These are phyloP conservation scores for Pugionium cornutum DNA, from an alignment of 345 rosid genomes.

Conservation along the genomic window DNA sequence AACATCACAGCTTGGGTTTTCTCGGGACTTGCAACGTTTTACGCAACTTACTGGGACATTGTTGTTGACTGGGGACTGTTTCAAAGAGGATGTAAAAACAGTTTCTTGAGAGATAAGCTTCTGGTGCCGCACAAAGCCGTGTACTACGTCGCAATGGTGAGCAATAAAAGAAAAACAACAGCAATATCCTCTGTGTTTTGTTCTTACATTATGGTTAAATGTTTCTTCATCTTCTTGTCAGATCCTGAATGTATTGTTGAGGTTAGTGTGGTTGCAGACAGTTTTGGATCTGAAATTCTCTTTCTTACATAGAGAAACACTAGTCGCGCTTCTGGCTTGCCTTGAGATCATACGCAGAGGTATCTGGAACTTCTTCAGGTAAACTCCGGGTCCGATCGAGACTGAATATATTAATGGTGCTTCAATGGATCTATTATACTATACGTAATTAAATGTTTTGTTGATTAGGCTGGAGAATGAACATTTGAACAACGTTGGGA, in stretches of 20 bases:
- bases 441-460: not conserved
- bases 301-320: conserved; percentile 45
- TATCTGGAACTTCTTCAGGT: conserved; percentile 76
- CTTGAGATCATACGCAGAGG: conserved; percentile 76
- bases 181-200: not conserved
- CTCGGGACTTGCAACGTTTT: conserved; percentile 51
- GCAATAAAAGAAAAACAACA: conserved; percentile 3
- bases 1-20: conserved; percentile 48
- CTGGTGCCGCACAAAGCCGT: conserved; percentile 51
- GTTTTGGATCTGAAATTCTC: conserved; percentile 42
- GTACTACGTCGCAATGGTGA: conserved; percentile 61
- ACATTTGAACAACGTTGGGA: conserved; percentile 72
- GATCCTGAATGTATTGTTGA: conserved; percentile 56
- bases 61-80: conserved; percentile 74
- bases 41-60: conserved; percentile 67
- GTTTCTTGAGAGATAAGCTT: conserved; percentile 71
- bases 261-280: conserved; percentile 72
- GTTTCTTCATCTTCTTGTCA: conserved; percentile 22
- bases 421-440: not conserved
- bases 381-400: not conserved
- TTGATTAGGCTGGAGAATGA: conserved; percentile 62
- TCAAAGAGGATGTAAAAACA: conserved; percentile 50
- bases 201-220: conserved; percentile 13
- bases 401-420: not conserved
- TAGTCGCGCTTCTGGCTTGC: conserved; percentile 54